Evolutionary conservation across 1,139 yeast species (phyloP), one percentile per base, ranked within the genome.

Genomic region (Blastobotrys ciferrii): DNA sequence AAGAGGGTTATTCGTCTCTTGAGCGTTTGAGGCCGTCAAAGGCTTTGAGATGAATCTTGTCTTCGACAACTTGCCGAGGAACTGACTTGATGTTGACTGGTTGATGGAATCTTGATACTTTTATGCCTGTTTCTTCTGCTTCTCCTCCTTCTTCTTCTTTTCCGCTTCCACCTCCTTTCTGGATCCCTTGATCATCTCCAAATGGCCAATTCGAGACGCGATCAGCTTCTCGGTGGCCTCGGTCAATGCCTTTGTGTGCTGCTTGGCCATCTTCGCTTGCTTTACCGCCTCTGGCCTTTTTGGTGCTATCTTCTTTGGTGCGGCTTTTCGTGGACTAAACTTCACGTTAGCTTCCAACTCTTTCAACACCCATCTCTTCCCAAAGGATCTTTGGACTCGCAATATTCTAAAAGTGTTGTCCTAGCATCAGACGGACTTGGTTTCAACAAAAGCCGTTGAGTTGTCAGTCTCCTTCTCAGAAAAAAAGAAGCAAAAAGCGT

Each of bases 121-220:
- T 15, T 33, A 33, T 15, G 39, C 41, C 35, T 43, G n/a, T n/a
- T 31, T 20, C 42, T 43, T 43, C 38, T 40, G 32, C 49, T 57
- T 55, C 28, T 48, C 45, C 53, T 65, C 68, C 60, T 73, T 70
- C 46, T 62, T 68, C 63, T 76, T 77, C 53, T 72, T 75, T 20
- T 65, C 66, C 65, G 77, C 84, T 63, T 86, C 95, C 13, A 87
- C 58, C 62, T 86, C 81, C 68, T 95, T 80, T 73, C 97, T 82
- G n/a, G 94, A 83, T 12, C 98, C 98, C 67, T 87, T 88, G 56
- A 92, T 72, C 45, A 92, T 66, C 69, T 92, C 98, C 61, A 92
- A 75, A 68, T 92, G 98, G n/a, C 98, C 98, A 3, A 91, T 97
- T 66, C 92, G 79, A 48, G 94, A 76, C 2, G 97, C 84, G 58